A percentile compares a stretch with the other conserved stretches of the same genome.
phyloP scores from a whole-genome alignment of 2,329 filamentous ascomycete species.

The Domatiomyces catenatus region DNA sequence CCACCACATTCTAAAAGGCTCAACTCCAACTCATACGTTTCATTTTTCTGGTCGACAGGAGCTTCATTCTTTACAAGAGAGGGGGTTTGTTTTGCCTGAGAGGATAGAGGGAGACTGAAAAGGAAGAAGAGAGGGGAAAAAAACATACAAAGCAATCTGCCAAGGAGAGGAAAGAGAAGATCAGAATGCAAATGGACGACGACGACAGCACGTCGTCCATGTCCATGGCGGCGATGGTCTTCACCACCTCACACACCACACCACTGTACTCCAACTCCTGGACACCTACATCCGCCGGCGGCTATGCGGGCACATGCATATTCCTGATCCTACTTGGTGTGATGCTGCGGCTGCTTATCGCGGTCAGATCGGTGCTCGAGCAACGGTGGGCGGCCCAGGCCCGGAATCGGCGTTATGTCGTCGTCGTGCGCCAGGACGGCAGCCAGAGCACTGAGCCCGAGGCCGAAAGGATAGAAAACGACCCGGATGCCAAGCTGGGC shows the following conservation, averaged over 20 bases:
- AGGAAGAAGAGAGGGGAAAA: no score
- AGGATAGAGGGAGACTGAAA: no score
- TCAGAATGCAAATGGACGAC: not conserved
- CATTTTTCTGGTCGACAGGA: no score
- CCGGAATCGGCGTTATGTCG: constrained; percentile 59
- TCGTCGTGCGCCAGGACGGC: constrained; percentile 30
- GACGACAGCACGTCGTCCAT: not conserved
- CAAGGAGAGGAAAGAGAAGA: no score
- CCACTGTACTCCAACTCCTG: constrained; percentile 54
- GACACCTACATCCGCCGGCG: constrained; percentile 54
- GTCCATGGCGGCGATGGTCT: constrained; percentile 26
- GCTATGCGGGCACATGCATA: constrained; percentile 80
- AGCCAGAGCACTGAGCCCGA: constrained; percentile 43
- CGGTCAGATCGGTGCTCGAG: constrained; percentile 46
- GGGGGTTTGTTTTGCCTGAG: no score
- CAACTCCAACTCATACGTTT: no score
- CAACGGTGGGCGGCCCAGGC: constrained; percentile 55
- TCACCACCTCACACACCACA: constrained; percentile 44
- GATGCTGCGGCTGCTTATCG: constrained; percentile 54
- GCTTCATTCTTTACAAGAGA: no score
- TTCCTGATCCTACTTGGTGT: constrained; percentile 68
- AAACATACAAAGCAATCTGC: no score
- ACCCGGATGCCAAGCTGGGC: constrained; percentile 48
- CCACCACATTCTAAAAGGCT: not conserved
- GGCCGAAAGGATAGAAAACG: constrained; percentile 42